These are phyloP conservation scores for Tetracladium marchalianum DNA, from an alignment of 495 filamentous ascomycete genomes.

Conservation along the genomic window DNA sequence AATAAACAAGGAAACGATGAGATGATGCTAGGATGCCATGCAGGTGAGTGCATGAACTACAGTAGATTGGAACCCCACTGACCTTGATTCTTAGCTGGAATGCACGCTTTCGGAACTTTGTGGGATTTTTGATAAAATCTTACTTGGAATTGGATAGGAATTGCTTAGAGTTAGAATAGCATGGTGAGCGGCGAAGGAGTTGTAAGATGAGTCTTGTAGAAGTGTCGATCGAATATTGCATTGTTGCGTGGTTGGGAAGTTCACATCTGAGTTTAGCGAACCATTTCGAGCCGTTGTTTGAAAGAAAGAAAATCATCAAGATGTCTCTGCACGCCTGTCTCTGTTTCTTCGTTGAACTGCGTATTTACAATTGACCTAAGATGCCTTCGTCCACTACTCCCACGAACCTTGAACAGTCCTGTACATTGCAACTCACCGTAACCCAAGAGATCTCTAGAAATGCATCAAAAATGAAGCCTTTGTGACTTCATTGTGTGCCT, in stretches of 20 bases:
- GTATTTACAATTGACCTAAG: too few species aligned
- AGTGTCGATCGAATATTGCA: slow-evolving; percentile 6
- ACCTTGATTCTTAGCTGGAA: slow-evolving; percentile 20
- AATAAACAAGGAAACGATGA: slow-evolving; percentile 36
- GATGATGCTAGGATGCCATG: slow-evolving; percentile 35
- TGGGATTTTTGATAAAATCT: slow-evolving; percentile 31
- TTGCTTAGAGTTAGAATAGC: slow-evolving; percentile 7
- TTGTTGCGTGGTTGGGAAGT: slow-evolving; percentile 4
- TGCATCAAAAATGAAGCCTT: too few species aligned
- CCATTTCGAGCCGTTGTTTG: not conserved
- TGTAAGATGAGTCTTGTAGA: slow-evolving; percentile 7
- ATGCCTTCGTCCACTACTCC: too few species aligned
- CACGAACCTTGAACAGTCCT: too few species aligned
- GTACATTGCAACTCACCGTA: too few species aligned
- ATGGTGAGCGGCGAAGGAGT: slow-evolving; percentile 2
- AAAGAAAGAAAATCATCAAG: slow-evolving; percentile 3
- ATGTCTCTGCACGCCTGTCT: too few species aligned
- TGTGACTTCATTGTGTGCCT: too few species aligned
- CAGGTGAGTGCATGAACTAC: slow-evolving; percentile 20
- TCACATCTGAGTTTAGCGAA: slow-evolving; percentile 1
- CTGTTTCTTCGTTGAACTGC: too few species aligned
- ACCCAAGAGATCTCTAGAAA: too few species aligned
- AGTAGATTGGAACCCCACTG: slow-evolving; percentile 4
- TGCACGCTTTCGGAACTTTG: slow-evolving; percentile 34
- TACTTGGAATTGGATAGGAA: slow-evolving; percentile 14